These are phyloP conservation scores for Gossypium sturtianum DNA, from an alignment of 345 rosid species.

Conservation along the genomic window DNA sequence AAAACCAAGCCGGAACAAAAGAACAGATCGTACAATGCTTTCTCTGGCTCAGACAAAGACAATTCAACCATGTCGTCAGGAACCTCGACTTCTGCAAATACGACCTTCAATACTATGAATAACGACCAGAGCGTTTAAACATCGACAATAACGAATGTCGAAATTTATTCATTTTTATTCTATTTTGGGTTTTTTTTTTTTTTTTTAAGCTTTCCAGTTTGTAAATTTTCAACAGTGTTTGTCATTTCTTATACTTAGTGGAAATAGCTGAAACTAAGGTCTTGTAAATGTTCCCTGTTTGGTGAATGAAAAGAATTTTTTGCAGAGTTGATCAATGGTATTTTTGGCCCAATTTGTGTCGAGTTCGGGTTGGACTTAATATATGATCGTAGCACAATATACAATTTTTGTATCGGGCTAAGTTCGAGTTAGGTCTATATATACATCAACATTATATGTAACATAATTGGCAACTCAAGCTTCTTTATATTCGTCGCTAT, in stretches of 20 bases:
- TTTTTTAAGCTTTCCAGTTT: not conserved
- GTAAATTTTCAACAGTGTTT: not conserved
- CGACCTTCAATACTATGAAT: constrained; percentile 26
- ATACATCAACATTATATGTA: no score
- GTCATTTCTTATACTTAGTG: not conserved
- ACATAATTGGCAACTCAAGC: no score
- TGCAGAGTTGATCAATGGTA: not conserved
- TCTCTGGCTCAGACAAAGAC: constrained; percentile 45
- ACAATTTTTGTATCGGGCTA: no score
- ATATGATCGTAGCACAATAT: no score
- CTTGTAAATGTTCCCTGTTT: constrained; percentile 8
- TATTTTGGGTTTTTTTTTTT: not conserved
- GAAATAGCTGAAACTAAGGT: not conserved
- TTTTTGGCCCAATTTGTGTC: not conserved
- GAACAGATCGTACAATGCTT: constrained; percentile 25
- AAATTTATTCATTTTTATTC: constrained; percentile 5
- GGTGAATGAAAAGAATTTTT: not conserved
- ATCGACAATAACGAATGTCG: not conserved
- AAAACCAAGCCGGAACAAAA: constrained; percentile 18
- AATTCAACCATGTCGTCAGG: constrained; percentile 43
- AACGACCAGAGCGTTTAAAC: constrained; percentile 20
- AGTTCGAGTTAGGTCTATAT: no score
- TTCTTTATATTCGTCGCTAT: no score
- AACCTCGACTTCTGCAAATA: constrained; percentile 34
- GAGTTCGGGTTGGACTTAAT: no score